Conservation (phyloP, 176 grass and related monocot species). For the Rhynchospora pubera region DNA sequence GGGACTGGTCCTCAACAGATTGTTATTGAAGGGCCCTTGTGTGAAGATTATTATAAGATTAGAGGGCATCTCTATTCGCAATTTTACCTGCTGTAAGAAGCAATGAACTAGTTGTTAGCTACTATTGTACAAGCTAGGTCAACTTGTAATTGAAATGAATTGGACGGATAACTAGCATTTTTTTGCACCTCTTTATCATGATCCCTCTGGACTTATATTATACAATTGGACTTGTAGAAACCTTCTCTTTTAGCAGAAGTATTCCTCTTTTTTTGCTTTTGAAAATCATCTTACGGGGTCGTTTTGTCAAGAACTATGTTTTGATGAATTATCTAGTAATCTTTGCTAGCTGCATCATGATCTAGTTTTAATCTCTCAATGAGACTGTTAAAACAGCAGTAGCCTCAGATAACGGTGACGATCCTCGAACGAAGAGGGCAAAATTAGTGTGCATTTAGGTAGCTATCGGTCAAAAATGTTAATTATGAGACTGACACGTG, state of each 20-base stretch:
- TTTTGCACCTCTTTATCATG: background rate
- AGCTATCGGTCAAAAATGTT: too few species aligned
- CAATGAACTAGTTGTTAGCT: background rate
- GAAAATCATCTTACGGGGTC: too few species aligned
- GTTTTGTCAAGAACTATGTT: background rate
- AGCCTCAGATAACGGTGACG: too few species aligned
- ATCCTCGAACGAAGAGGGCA: too few species aligned
- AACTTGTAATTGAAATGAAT: background rate
- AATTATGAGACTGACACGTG: background rate
- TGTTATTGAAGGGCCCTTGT: constrained; percentile 76
- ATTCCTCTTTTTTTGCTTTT: background rate
- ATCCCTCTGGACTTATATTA: background rate
- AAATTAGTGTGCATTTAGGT: too few species aligned
- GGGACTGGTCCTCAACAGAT: constrained; percentile 67
- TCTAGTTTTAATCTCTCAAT: background rate
- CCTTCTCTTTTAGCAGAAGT: background rate
- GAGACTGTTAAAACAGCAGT: too few species aligned
- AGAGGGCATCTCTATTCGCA: constrained; percentile 79
- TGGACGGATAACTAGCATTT: background rate
- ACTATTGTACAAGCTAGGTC: background rate
- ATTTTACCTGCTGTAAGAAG: constrained; percentile 61
- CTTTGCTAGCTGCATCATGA: background rate
- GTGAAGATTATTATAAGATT: constrained; percentile 88
- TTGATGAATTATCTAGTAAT: background rate
- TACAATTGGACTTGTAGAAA: background rate